Evolutionary conservation across 1,139 yeast genomes (phyloP), one percentile per base, ranked within the genome.

Genomic region (Candida sanyaensis): DNA sequence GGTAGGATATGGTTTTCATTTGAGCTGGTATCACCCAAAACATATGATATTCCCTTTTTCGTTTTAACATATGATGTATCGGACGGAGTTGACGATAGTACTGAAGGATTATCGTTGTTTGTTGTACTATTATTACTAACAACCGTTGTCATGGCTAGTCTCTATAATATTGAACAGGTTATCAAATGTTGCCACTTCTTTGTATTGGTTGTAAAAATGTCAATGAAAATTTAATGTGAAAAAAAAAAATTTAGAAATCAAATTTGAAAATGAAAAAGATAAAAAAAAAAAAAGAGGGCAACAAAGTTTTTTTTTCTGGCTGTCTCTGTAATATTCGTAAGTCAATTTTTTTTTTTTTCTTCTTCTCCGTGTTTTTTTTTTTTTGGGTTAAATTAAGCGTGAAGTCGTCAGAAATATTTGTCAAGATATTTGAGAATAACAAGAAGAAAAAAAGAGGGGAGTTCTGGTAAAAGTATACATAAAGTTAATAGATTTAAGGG

Each of bases 1-100:
- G 79, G 79, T 17, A 75, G 64, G 28, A 75, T 73, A 53, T 75
- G 80, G 56, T 75, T 75, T 41, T 69, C 77, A 45, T 59, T 61
- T 46, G 62, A 65, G 47, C 61, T 59, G 40, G 67, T 59, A 46
- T 73, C 76, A 2, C 78, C 78, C 40, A 75, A 61, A 24, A 73
- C 75, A 48, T 71, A 75, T 27, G 78, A 71, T 41, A 75, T 63
- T 5, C 78, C 78, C 54, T 65, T 69, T 48, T 65, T 64, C 4
- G 66, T 59, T 49, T 45, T 47, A 13, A 49, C 30, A 29, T 30
- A 36, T 9, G 29, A 33, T 23, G 37, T 9, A 3, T 40, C 26
- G 31, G 39, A 36, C 21, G 39, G 39, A 4, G 39, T 36, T 24
- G 39, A 24, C 5, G 39, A 36, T 36, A 36, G 30, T n/a, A 36